phyloP scores from a whole-genome alignment of 805 yeast genomes.

The Lipomyces japonicus region DNA sequence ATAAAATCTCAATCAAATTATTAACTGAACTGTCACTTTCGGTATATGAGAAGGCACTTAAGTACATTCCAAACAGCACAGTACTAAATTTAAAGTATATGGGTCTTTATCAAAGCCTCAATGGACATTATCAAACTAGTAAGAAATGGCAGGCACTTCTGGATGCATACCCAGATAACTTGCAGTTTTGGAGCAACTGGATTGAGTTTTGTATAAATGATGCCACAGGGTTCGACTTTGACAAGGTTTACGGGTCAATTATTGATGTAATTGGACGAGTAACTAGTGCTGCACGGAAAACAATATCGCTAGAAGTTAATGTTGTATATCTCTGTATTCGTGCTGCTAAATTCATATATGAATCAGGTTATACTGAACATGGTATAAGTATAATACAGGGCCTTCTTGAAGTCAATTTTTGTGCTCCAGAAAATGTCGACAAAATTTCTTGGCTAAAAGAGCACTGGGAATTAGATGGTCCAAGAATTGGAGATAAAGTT shows the following conservation, averaged over 20 bases:
- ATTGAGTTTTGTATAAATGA: conserved; percentile 18
- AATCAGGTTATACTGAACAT: conserved; percentile 30
- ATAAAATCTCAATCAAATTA: background rate
- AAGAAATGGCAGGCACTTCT: conserved; percentile 10
- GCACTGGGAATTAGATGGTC: conserved; percentile 29
- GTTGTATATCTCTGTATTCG: conserved; percentile 4
- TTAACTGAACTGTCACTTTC: conserved; percentile 16
- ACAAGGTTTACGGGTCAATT: conserved; percentile 2
- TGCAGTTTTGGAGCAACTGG: conserved; percentile 15
- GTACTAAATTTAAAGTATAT: conserved; percentile 8
- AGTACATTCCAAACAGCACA: conserved; percentile 11
- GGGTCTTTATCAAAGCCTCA: conserved; percentile 7
- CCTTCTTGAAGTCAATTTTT: conserved; percentile 23
- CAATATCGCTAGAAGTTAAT: conserved; percentile 2
- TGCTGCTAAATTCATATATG: conserved; percentile 6
- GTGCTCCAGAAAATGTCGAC: conserved; percentile 5
- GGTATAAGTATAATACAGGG: conserved; percentile 30
- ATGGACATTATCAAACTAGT: conserved; percentile 20
- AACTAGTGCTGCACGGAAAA: background rate
- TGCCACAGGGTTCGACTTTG: conserved; percentile 15
- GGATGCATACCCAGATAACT: conserved; percentile 7
- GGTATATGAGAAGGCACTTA: conserved; percentile 17
- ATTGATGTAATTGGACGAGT: background rate
- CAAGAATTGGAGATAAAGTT: conserved; percentile 30
- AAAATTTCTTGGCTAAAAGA: conserved; percentile 8